Evolutionary conservation across 148 eudicot species (phyloP).

Genomic region (Rhododendron ferrugineum): DNA sequence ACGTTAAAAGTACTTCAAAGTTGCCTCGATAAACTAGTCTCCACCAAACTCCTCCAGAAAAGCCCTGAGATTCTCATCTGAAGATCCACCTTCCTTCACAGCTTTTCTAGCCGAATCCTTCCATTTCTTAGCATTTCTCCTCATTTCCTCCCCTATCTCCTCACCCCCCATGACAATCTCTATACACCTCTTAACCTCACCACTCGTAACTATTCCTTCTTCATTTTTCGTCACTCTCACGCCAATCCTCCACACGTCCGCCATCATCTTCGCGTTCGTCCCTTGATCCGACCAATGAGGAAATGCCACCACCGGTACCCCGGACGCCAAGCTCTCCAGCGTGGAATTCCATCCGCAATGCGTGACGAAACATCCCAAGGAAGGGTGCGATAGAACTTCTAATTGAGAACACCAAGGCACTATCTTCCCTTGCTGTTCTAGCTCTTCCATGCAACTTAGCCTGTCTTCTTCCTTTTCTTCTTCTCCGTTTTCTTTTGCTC

Average conservation of each 20-base stretch:
- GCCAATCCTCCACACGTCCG: constrained; percentile 36
- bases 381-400: too few relatives aligned
- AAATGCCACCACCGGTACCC: constrained; percentile 39
- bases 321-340: constrained; percentile 32
- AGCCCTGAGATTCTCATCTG: constrained; percentile 25
- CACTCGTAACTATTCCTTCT: constrained; percentile 21
- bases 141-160: constrained; percentile 8
- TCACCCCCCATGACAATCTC: constrained; percentile 21
- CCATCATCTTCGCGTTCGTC: constrained; percentile 44
- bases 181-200: constrained; percentile 35
- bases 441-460: background rate
- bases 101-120: constrained; percentile 26
- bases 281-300: constrained; percentile 48
- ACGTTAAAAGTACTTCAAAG: background rate
- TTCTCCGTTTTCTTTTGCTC: background rate
- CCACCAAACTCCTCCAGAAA: constrained; percentile 20
- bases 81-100: constrained; percentile 34
- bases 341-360: constrained; percentile 13
- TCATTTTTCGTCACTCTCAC: constrained; percentile 26
- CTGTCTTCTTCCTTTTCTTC: constrained; percentile 19
- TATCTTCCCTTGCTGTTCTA: too few relatives aligned
- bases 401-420: too few relatives aligned
- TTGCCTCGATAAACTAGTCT: background rate
- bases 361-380: too few relatives aligned
- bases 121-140: constrained; percentile 31